A percentile compares a stretch with the other conserved stretches of the same genome.
These are phyloP conservation scores for Trichoderma atroviride DNA, from an alignment of 2,329 filamentous ascomycete genomes.

Conservation along the genomic window DNA sequence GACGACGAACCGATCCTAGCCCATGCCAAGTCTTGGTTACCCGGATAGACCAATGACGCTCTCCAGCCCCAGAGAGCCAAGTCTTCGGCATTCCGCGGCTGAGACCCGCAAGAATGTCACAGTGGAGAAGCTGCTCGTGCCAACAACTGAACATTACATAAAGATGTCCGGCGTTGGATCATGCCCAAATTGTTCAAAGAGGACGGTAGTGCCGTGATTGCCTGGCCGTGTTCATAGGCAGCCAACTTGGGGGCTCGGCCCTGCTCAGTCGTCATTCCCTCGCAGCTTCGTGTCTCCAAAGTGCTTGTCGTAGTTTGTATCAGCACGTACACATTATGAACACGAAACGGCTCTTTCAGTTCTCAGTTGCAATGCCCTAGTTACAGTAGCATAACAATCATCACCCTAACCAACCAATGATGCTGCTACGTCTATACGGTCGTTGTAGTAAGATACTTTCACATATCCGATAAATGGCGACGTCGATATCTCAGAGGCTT, in stretches of 20 bases:
- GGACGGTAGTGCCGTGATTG: background rate
- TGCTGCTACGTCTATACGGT: background rate
- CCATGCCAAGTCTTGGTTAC: background rate
- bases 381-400: background rate
- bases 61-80: conserved; percentile 12
- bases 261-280: background rate
- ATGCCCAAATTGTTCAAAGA: background rate
- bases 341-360: background rate
- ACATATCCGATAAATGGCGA: no score
- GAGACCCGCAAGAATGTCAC: conserved; percentile 11
- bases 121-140: background rate
- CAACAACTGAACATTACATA: background rate
- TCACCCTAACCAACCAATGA: background rate
- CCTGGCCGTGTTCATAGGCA: background rate
- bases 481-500: no score
- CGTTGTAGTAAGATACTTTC: no score
- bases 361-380: no score
- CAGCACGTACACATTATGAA: no score
- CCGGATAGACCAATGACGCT: background rate
- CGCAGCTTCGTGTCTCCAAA: background rate
- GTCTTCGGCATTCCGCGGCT: conserved; percentile 5
- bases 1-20: background rate
- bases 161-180: background rate
- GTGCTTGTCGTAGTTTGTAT: background rate
- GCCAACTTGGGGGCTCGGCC: background rate